Percentiles rank a stretch among this genome's conserved stretches.
Conservation (phyloP, 306 rosid genomes). For the Pachyrhizus erosus region DNA sequence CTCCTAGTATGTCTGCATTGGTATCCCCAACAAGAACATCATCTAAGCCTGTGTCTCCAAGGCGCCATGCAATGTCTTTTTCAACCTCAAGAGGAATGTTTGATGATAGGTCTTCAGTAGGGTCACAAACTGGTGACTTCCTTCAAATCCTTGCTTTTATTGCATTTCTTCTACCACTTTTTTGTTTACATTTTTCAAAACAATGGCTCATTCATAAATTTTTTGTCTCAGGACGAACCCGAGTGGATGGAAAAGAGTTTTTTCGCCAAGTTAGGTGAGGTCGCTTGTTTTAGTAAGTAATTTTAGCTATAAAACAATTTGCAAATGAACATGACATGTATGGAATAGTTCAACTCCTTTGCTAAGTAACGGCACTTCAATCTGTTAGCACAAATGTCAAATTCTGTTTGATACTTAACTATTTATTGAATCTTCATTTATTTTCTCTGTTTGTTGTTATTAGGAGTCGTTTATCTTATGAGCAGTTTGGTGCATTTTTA, state of each 20-base stretch:
- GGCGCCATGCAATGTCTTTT: constrained; percentile 76
- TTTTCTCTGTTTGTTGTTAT: constrained; percentile 40
- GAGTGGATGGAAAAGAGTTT: constrained; percentile 94
- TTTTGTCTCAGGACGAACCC: constrained; percentile 67
- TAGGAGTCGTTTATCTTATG: constrained; percentile 95
- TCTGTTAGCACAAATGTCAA: not conserved
- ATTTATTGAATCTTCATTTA: not conserved
- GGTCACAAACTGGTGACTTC: constrained; percentile 63
- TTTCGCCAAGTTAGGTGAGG: constrained; percentile 96
- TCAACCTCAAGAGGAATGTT: constrained; percentile 65
- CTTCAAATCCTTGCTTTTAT: not conserved
- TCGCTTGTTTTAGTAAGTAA: not conserved
- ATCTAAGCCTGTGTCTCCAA: constrained; percentile 83
- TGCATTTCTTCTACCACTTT: not conserved
- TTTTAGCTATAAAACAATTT: not conserved
- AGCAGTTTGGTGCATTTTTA: constrained; percentile 94
- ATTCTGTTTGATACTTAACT: constrained; percentile 15
- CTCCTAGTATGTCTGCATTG: constrained; percentile 73
- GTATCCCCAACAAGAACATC: constrained; percentile 84
- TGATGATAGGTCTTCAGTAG: constrained; percentile 65
- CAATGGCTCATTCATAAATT: not conserved
- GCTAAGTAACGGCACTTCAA: constrained; percentile 14
- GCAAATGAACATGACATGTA: not conserved
- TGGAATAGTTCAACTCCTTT: not conserved
- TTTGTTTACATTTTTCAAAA: not conserved